Percentiles rank a stretch among this genome's conserved stretches.
phyloP scores from a whole-genome alignment of 1,284 basidiomycete genomes.

The Neonothopanus nambi region DNA sequence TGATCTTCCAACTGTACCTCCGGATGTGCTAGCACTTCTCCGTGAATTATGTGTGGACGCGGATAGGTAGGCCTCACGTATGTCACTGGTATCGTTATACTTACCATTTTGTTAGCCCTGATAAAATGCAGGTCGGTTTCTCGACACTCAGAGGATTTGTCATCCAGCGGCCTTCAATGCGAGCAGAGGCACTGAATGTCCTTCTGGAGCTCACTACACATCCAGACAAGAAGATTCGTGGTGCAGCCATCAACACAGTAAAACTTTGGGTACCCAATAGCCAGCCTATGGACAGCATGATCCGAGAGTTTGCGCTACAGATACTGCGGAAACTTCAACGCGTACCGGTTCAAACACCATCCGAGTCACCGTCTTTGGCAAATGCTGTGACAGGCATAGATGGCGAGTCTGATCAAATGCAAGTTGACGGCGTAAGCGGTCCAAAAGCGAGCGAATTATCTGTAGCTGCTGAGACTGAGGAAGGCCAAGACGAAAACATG shows the following conservation, averaged over 20 bases:
- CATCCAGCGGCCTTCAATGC: constrained; percentile 78
- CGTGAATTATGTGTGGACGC: constrained; percentile 81
- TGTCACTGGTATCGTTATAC: not conserved
- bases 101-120: constrained; percentile 23
- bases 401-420: constrained; percentile 13
- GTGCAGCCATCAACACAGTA: constrained; percentile 90
- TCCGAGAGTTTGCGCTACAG: constrained; percentile 73
- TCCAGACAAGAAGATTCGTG: constrained; percentile 80
- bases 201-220: constrained; percentile 91
- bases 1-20: constrained; percentile 82
- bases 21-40: constrained; percentile 72
- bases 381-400: not conserved
- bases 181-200: constrained; percentile 74
- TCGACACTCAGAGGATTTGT: constrained; percentile 86
- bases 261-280: constrained; percentile 88
- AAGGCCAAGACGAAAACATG: constrained; percentile 52
- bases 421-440: constrained; percentile 27
- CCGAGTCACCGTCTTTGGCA: constrained; percentile 1
- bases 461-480: not conserved
- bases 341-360: constrained; percentile 20
- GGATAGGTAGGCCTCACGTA: constrained; percentile 63
- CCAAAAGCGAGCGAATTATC: constrained; percentile 12
- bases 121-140: constrained; percentile 84
- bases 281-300: constrained; percentile 76
- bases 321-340: constrained; percentile 73